A percentile compares a stretch with the other conserved stretches of the same genome.
These are phyloP conservation scores for Candida glucosophila DNA, from an alignment of 1,139 yeast genomes.

Conservation along the genomic window DNA sequence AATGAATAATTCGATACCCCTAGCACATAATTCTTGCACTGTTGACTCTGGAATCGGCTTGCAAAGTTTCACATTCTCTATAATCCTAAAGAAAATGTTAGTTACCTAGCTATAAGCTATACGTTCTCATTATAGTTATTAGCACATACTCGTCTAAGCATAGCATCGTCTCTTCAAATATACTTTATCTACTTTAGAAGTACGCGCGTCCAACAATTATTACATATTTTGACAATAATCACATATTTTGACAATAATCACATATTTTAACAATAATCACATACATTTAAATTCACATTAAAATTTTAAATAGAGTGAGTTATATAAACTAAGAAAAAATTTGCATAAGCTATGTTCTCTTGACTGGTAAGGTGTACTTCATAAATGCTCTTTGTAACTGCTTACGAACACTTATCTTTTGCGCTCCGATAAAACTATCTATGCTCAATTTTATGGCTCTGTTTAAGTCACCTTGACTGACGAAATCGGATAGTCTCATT, in stretches of 20 bases:
- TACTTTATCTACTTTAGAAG: not conserved
- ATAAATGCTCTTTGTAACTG: slow-evolving; percentile 81
- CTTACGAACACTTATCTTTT: slow-evolving; percentile 82
- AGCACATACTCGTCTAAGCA: slow-evolving; percentile 28
- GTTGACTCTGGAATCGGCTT: slow-evolving; percentile 43
- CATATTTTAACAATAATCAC: too few species aligned
- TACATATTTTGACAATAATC: too few species aligned
- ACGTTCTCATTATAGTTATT: not conserved
- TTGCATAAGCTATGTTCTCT: slow-evolving; percentile 13
- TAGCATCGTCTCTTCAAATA: slow-evolving; percentile 17
- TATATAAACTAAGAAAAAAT: slow-evolving; percentile 4
- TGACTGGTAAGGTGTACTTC: slow-evolving; percentile 65
- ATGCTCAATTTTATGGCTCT: slow-evolving; percentile 88
- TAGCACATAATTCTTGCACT: slow-evolving; percentile 43
- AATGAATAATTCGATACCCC: slow-evolving; percentile 43
- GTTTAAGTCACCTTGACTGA: slow-evolving; percentile 77
- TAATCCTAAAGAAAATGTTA: slow-evolving; percentile 31
- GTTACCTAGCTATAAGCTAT: too few species aligned
- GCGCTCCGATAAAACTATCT: slow-evolving; percentile 92
- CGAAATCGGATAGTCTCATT: slow-evolving; percentile 91
- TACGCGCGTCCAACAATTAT: too few species aligned
- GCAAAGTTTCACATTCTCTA: slow-evolving; percentile 31
- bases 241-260: too few species aligned
- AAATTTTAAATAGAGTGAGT: too few species aligned
- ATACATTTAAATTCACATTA: too few species aligned